phyloP scores from a whole-genome alignment of 176 grass and related monocot genomes.

The Dendrocalamus sinicus region DNA sequence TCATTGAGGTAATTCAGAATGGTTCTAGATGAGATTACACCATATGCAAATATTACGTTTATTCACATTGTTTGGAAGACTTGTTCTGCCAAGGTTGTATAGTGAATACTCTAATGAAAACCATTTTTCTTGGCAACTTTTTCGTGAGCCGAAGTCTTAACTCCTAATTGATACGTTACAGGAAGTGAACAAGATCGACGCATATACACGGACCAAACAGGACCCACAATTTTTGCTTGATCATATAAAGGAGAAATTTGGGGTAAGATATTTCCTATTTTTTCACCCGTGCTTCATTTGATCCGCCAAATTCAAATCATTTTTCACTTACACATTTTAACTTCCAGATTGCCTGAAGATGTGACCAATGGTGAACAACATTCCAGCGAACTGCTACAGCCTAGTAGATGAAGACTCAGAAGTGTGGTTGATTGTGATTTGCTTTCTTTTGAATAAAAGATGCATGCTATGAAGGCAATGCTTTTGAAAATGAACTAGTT shows the following conservation, averaged over 20 bases:
- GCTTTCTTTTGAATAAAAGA: conserved; percentile 30
- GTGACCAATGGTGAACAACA: conserved; percentile 16
- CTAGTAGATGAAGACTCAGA: not conserved
- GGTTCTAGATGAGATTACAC: not conserved
- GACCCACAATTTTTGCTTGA: conserved; percentile 66
- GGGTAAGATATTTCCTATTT: conserved; percentile 51
- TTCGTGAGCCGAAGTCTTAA: conserved; percentile 9
- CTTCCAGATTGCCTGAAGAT: conserved; percentile 57
- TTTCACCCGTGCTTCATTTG: not conserved
- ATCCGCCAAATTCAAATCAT: conserved; percentile 15
- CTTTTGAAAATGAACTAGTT: conserved; percentile 18
- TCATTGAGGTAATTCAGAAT: conserved; percentile 63
- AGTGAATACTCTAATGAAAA: not conserved
- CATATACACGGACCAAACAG: conserved; percentile 58
- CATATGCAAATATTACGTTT: not conserved
- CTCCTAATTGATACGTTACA: conserved; percentile 26
- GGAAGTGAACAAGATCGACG: conserved; percentile 88
- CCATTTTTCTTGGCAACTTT: not conserved
- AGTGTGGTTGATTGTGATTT: conserved; percentile 17
- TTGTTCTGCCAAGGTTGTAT: not conserved
- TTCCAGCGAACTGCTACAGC: not conserved
- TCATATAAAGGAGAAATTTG: conserved; percentile 55
- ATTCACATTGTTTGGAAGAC: not conserved
- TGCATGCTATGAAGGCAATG: not conserved
- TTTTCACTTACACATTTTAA: conserved; percentile 14